Evolutionary conservation across 768 basidiomycete species (phyloP), one percentile per base, ranked within the genome.

Genomic region (Mycena venus): DNA sequence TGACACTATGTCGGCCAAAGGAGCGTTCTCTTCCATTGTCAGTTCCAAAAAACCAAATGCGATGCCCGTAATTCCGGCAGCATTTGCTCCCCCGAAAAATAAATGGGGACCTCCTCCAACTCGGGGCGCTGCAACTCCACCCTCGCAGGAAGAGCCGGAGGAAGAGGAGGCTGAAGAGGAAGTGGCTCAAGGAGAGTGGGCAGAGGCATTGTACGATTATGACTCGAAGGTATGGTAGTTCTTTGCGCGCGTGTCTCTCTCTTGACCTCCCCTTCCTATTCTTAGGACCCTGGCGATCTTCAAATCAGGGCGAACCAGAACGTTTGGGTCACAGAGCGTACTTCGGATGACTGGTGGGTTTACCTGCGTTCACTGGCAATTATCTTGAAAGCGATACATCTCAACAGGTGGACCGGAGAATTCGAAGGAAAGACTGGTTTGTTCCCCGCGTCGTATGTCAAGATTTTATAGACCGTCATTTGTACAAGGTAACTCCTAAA

Each of bases 131-230:
- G 23, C 80, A 83, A 23, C 80, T 83, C 29, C 80, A 82, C 76
- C 70, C 80, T 58, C 81, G 8, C 83, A 84, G 42, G 83, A 82
- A 36, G 82, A 83, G 70, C 82, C 78, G 12, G 85, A 85, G 74
- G 79, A 80, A 3, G 85, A 86, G 55, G 83, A 83, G 69, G 81
- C 83, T 64, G 82, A 83, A 64, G 78, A 85, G 38, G 72, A 76
- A 62, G 86, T 83, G 61, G 78, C 78, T 11, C 78, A 83, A 40
- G 94, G 93, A 5, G 92, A 94, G 73, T 96, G 95, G 95, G 94
- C 90, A 19, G 91, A 95, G 77, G 95, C 86, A 6, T 77, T 94
- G 81, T 96, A 95, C 78, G 94, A 94, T 72, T 96, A 94, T 84
- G 84, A 84, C 51, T 91, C 94, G 62, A 84, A 85, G 77, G 94